Percentiles rank a stretch among this genome's conserved stretches.
phyloP scores from a whole-genome alignment of 306 rosid species.

The Cicer cuneatum region DNA sequence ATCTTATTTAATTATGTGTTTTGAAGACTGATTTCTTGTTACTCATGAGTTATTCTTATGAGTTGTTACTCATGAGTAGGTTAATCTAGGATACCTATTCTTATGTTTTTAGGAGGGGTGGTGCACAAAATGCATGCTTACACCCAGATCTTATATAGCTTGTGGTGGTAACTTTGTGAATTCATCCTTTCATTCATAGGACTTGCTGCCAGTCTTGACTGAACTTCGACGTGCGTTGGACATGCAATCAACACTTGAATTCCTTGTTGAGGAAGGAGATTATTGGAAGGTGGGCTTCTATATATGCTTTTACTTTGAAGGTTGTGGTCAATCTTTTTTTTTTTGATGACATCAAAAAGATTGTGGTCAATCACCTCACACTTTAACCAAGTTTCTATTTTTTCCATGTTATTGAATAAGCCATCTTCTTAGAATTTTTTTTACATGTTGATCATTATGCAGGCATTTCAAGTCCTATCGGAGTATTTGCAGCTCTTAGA shows the following conservation, averaged over 20 bases:
- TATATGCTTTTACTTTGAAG: constrained; percentile 43
- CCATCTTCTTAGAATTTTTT: constrained; percentile 30
- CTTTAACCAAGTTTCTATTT: constrained; percentile 16
- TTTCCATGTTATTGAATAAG: constrained; percentile 26
- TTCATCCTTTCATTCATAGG: constrained; percentile 57
- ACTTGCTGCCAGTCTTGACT: constrained; percentile 77
- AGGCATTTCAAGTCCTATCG: constrained; percentile 98
- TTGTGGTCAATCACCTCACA: constrained; percentile 35
- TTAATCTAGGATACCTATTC: constrained; percentile 21
- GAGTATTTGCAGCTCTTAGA: constrained; percentile 95
- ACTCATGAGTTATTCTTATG: constrained; percentile 31
- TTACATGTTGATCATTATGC: constrained; percentile 48
- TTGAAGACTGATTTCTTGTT: constrained; percentile 27
- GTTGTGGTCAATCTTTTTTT: constrained; percentile 28
- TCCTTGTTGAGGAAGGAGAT: constrained; percentile 87
- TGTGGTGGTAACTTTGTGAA: constrained; percentile 31
- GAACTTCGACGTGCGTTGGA: constrained; percentile 82
- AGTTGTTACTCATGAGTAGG: constrained; percentile 7
- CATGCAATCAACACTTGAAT: constrained; percentile 91
- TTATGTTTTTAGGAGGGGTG: neutral
- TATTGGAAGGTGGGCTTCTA: constrained; percentile 80
- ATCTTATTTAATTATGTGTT: constrained; percentile 3
- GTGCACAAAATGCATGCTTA: constrained; percentile 29
- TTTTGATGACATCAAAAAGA: neutral
- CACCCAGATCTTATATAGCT: constrained; percentile 32